Percentiles rank a stretch among this genome's conserved stretches.
Conservation (phyloP, 371 early-diverging fungal genomes). For the Mucor mucedo region DNA sequence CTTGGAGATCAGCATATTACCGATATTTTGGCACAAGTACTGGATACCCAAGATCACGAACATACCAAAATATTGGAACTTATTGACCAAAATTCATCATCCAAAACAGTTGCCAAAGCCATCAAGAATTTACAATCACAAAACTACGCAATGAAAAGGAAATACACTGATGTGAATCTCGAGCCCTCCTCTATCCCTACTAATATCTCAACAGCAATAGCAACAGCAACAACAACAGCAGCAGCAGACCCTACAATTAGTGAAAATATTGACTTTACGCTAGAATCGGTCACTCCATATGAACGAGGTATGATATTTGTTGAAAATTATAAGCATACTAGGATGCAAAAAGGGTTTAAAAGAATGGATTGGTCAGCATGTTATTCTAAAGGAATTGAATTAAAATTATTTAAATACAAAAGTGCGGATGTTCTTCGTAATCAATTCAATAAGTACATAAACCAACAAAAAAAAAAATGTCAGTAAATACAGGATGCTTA, state of each 20-base stretch:
- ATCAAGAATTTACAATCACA: constrained; percentile 29
- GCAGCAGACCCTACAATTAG: constrained; percentile 22
- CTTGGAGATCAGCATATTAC: constrained; percentile 26
- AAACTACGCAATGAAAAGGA: constrained; percentile 26
- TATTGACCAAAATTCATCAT: constrained; percentile 26
- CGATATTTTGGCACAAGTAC: too few relatives aligned
- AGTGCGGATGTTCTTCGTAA: constrained; percentile 21
- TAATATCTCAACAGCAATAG: constrained; percentile 13
- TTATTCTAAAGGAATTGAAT: constrained; percentile 24
- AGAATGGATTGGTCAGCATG: constrained; percentile 22
- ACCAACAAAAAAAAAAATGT: constrained; percentile 9
- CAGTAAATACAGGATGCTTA: constrained; percentile 8
- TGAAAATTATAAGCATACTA: constrained; percentile 21
- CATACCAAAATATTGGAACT: constrained; percentile 31
- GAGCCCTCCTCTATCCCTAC: constrained; percentile 26
- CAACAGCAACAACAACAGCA: constrained; percentile 1
- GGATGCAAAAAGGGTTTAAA: constrained; percentile 24
- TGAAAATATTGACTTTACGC: constrained; percentile 25
- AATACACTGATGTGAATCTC: constrained; percentile 18
- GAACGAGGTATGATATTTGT: constrained; percentile 20
- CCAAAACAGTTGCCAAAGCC: constrained; percentile 29
- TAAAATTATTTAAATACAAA: constrained; percentile 19
- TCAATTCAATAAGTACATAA: constrained; percentile 18
- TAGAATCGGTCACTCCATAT: constrained; percentile 24
- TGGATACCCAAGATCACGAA: constrained; percentile 27